Conservation (phyloP, 257 asterid genomes). For the Salvia miltiorrhiza region DNA sequence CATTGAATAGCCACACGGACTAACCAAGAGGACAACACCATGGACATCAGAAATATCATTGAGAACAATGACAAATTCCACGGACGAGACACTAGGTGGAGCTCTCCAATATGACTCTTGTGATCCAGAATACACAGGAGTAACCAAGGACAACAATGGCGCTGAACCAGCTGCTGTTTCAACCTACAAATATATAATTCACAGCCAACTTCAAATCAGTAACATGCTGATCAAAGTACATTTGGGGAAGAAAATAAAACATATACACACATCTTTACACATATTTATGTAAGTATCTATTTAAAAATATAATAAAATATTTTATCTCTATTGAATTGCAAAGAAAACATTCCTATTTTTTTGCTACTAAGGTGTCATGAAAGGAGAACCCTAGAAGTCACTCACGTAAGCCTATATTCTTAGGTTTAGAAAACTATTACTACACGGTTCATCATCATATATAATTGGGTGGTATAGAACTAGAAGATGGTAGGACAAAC, state of each 20-base stretch:
- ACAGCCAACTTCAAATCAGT: slow-evolving; percentile 18
- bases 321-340: slow-evolving; percentile 12
- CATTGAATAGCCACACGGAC: slow-evolving; percentile 90
- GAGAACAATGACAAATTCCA: slow-evolving; percentile 82
- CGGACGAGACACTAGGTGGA: slow-evolving; percentile 66
- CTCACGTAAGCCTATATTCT: neutral
- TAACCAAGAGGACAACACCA: slow-evolving; percentile 79
- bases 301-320: neutral
- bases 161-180: slow-evolving; percentile 89
- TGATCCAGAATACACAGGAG: slow-evolving; percentile 68
- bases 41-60: slow-evolving; percentile 79
- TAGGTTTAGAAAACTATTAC: neutral
- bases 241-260: neutral
- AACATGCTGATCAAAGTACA: slow-evolving; percentile 14
- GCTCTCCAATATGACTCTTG: slow-evolving; percentile 88
- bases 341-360: neutral
- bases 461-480: neutral
- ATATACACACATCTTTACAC: neutral
- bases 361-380: slow-evolving; percentile 18
- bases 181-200: slow-evolving; percentile 50
- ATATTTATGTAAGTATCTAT: neutral
- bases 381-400: neutral
- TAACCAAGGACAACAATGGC: slow-evolving; percentile 71
- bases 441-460: neutral
- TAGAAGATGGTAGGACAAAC: slow-evolving; percentile 8